Conservation (phyloP, 2,329 filamentous ascomycete species). For the Trichoderma breve region DNA sequence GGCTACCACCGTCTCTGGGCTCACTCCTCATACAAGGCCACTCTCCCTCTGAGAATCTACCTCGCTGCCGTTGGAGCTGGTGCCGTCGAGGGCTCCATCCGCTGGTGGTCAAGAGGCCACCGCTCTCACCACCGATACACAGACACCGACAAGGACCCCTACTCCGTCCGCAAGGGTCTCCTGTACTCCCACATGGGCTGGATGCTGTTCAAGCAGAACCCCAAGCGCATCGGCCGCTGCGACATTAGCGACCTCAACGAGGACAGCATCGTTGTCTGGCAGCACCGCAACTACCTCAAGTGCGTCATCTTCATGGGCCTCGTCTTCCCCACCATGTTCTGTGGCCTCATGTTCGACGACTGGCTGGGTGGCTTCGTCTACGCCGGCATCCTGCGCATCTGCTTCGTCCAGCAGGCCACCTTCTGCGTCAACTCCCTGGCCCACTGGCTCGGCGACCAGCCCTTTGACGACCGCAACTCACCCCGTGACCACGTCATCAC, state of each 20-base stretch:
- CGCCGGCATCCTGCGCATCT: conserved; percentile 79
- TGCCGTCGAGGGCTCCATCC: conserved; percentile 79
- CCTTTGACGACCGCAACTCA: conserved; percentile 89
- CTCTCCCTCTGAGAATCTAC: conserved; percentile 73
- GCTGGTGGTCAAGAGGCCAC: conserved; percentile 88
- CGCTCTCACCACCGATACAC: conserved; percentile 88
- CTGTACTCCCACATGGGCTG: conserved; percentile 77
- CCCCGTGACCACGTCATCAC: conserved; percentile 86
- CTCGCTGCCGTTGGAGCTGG: conserved; percentile 78
- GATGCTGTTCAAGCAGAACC: conserved; percentile 94
- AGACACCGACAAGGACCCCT: conserved; percentile 88
- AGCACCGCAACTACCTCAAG: conserved; percentile 84
- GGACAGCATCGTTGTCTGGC: conserved; percentile 80
- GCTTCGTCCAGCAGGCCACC: conserved; percentile 87
- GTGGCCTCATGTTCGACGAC: conserved; percentile 77
- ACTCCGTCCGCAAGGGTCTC: conserved; percentile 85
- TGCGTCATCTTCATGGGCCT: conserved; percentile 75
- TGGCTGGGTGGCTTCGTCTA: conserved; percentile 82
- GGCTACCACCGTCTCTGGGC: conserved; percentile 73
- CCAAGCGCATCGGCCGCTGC: conserved; percentile 81
- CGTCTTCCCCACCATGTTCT: conserved; percentile 70
- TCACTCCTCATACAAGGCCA: conserved; percentile 79
- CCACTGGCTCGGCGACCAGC: conserved; percentile 89
- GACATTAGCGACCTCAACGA: conserved; percentile 88
- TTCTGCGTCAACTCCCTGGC: conserved; percentile 92